Conservation (phyloP, 2,329 filamentous ascomycete species). For the Mycosphaerella sp. region DNA sequence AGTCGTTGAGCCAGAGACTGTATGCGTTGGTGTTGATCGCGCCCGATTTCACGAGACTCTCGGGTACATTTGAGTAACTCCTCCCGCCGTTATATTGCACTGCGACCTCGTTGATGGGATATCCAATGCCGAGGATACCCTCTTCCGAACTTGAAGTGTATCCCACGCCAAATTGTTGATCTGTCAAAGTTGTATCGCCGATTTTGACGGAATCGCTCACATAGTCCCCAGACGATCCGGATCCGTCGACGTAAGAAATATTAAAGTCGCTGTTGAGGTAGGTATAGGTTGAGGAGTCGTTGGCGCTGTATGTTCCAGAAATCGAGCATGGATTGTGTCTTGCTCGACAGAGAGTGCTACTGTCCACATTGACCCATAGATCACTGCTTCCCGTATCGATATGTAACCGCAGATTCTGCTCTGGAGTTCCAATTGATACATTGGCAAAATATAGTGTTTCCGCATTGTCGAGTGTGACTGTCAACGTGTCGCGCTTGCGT, state of each 20-base stretch:
- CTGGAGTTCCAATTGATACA: slow-evolving; percentile 52
- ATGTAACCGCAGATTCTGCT: slow-evolving; percentile 50
- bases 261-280: slow-evolving; percentile 74
- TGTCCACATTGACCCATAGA: slow-evolving; percentile 59
- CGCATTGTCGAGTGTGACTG: slow-evolving; percentile 50
- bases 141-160: slow-evolving; percentile 55
- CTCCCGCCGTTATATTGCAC: slow-evolving; percentile 50
- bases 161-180: slow-evolving; percentile 67
- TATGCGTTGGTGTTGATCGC: slow-evolving; percentile 60
- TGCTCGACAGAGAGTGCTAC: slow-evolving; percentile 54
- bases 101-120: slow-evolving; percentile 70
- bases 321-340: slow-evolving; percentile 48
- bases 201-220: slow-evolving; percentile 65
- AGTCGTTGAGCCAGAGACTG: slow-evolving; percentile 59
- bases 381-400: slow-evolving; percentile 60
- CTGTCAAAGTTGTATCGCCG: slow-evolving; percentile 47
- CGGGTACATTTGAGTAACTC: slow-evolving; percentile 56
- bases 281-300: slow-evolving; percentile 67
- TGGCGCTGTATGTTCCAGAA: slow-evolving; percentile 63
- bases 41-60: slow-evolving; percentile 57
- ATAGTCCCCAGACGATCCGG: slow-evolving; percentile 71
- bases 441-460: slow-evolving; percentile 57
- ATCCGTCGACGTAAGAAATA: slow-evolving; percentile 81
- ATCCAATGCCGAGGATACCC: slow-evolving; percentile 82
- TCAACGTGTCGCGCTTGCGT: slow-evolving; percentile 40